Evolutionary conservation across 805 yeast species (phyloP).

Genomic region (Maudiozyma serrabonitensis): DNA sequence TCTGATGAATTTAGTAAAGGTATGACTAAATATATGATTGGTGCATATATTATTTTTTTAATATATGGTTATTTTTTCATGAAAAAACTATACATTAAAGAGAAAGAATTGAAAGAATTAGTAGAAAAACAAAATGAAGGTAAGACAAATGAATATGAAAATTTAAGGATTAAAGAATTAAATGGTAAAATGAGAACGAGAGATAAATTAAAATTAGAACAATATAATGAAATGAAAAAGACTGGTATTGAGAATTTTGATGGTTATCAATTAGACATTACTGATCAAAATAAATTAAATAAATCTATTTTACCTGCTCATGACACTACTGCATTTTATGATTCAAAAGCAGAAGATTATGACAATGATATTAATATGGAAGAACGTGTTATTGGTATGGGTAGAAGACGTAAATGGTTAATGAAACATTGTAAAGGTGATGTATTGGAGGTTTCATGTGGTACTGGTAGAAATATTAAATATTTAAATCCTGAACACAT

Average conservation of each 20-base stretch:
- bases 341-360: conserved; percentile 66
- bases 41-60: conserved; percentile 47
- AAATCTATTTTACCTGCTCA: conserved; percentile 50
- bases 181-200: conserved; percentile 52
- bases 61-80: conserved; percentile 55
- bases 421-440: conserved; percentile 78
- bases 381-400: conserved; percentile 36
- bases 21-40: conserved; percentile 54
- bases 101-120: conserved; percentile 44
- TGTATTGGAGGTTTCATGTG: conserved; percentile 89
- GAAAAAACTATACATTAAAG: conserved; percentile 56
- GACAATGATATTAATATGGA: conserved; percentile 65
- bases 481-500: conserved; percentile 54
- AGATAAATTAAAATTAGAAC: conserved; percentile 49
- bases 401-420: conserved; percentile 64
- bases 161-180: conserved; percentile 49
- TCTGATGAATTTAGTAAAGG: conserved; percentile 50
- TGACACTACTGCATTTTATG: conserved; percentile 77
- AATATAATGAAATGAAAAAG: conserved; percentile 46
- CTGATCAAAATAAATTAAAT: conserved; percentile 28
- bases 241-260: conserved; percentile 28
- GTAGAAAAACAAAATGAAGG: conserved; percentile 31
- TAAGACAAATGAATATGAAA: conserved; percentile 48
- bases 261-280: conserved; percentile 21
- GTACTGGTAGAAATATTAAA: conserved; percentile 88